Conservation (phyloP, 805 yeast species). For the Ogataea neopini region DNA sequence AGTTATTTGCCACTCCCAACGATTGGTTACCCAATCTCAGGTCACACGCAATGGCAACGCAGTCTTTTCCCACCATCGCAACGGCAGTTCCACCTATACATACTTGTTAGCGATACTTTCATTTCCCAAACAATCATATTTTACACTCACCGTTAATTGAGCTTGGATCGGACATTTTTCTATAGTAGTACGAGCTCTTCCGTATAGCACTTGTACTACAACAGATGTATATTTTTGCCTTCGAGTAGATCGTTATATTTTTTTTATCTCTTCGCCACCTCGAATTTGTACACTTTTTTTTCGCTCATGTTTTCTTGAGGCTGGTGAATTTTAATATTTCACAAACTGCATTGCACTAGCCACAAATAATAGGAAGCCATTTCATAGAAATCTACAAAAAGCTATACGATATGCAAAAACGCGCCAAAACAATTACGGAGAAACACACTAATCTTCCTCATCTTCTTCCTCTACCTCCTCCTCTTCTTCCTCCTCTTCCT, state of each 20-base stretch:
- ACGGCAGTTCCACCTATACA: slow-evolving; percentile 86
- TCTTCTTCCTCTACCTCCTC: background rate
- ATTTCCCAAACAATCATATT: background rate
- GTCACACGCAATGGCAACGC: slow-evolving; percentile 97
- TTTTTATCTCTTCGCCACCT: slow-evolving; percentile 2
- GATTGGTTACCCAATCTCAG: slow-evolving; percentile 92
- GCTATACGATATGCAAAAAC: background rate
- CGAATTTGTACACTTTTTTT: background rate
- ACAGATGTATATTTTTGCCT: background rate
- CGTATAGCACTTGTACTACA: background rate
- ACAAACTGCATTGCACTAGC: background rate
- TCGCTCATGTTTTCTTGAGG: background rate
- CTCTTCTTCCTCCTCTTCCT: background rate
- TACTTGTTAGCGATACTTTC: slow-evolving; percentile 3
- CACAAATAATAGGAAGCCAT: background rate
- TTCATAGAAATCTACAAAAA: background rate
- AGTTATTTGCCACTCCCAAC: slow-evolving; percentile 86
- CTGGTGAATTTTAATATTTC: background rate
- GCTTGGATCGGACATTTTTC: slow-evolving; percentile 73
- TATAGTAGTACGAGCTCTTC: background rate
- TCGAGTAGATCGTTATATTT: background rate
- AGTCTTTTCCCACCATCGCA: slow-evolving; percentile 98
- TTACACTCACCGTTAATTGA: slow-evolving; percentile 62
- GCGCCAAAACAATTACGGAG: background rate
- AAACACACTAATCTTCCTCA: no score